phyloP scores from a whole-genome alignment of 2,329 filamentous ascomycete species.

The Lachnellula hyalina region DNA sequence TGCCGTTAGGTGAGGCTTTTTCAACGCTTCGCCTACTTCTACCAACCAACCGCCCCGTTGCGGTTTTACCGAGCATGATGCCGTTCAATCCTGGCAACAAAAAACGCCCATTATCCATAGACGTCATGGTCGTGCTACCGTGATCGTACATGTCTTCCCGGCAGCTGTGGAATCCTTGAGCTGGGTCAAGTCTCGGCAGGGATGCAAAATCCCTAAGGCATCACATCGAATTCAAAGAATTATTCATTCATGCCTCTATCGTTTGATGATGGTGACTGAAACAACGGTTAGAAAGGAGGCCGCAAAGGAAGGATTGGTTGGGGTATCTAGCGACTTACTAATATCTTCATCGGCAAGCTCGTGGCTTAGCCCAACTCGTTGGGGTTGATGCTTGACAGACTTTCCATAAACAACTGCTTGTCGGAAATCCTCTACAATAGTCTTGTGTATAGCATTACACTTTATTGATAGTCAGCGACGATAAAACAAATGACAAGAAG shows the following conservation, averaged over 20 bases:
- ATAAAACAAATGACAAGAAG: neutral
- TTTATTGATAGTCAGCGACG: constrained; percentile 35
- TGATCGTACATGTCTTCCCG: neutral
- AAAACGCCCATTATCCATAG: constrained; percentile 10
- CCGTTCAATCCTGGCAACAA: constrained; percentile 16
- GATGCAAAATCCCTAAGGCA: neutral
- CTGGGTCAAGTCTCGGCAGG: constrained; percentile 7
- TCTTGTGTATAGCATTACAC: constrained; percentile 97
- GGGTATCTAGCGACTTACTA: constrained; percentile 34
- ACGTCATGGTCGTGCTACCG: neutral
- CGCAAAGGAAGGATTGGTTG: neutral
- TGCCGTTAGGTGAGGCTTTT: neutral
- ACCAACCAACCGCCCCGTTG: neutral
- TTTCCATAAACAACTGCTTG: constrained; percentile 94
- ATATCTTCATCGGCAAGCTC: constrained; percentile 97
- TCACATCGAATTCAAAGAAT: neutral
- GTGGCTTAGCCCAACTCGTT: constrained; percentile 85
- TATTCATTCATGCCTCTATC: constrained; percentile 36
- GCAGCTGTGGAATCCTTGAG: neutral
- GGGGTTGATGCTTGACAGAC: constrained; percentile 97
- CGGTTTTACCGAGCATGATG: constrained; percentile 11
- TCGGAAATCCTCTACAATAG: constrained; percentile 93
- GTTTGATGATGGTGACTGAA: constrained; percentile 63
- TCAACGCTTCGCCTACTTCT: no score
- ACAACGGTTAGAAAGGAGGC: constrained; percentile 12